phyloP scores from a whole-genome alignment of 2,329 filamentous ascomycete genomes.

The Neopestalotiopsis sp. region DNA sequence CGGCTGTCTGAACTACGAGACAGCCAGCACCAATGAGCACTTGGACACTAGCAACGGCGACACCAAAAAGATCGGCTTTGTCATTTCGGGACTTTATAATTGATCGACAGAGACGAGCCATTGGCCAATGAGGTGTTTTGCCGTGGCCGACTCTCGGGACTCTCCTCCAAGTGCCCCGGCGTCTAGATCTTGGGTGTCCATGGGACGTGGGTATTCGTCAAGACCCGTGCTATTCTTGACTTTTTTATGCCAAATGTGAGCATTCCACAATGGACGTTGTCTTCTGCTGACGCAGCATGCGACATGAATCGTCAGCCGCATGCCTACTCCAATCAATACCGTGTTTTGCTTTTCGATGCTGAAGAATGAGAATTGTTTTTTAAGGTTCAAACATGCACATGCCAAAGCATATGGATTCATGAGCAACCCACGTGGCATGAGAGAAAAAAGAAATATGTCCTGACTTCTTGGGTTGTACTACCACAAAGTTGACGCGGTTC shows the following conservation, averaged over 20 bases:
- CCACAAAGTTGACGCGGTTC: not conserved
- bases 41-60: not conserved
- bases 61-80: slow-evolving; percentile 7
- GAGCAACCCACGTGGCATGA: not conserved
- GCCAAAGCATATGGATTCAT: not conserved
- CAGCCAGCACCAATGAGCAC: not conserved
- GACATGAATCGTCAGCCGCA: not conserved
- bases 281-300: not conserved
- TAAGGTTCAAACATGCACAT: not conserved
- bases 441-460: not conserved
- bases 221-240: not conserved
- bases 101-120: slow-evolving; percentile 33
- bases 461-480: not conserved
- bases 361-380: not conserved
- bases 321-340: not conserved
- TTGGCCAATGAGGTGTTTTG: slow-evolving; percentile 37
- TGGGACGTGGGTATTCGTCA: slow-evolving; percentile 1
- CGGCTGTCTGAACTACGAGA: not conserved
- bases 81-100: slow-evolving; percentile 4
- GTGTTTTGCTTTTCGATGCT: not conserved
- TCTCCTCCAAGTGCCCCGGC: slow-evolving; percentile 20
- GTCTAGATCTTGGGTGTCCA: not conserved
- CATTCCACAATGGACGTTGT: not conserved
- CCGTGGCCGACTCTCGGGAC: slow-evolving; percentile 30
- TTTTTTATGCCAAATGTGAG: not conserved